Conservation (phyloP, 768 basidiomycete species). For the Leccinum rimulosum region DNA sequence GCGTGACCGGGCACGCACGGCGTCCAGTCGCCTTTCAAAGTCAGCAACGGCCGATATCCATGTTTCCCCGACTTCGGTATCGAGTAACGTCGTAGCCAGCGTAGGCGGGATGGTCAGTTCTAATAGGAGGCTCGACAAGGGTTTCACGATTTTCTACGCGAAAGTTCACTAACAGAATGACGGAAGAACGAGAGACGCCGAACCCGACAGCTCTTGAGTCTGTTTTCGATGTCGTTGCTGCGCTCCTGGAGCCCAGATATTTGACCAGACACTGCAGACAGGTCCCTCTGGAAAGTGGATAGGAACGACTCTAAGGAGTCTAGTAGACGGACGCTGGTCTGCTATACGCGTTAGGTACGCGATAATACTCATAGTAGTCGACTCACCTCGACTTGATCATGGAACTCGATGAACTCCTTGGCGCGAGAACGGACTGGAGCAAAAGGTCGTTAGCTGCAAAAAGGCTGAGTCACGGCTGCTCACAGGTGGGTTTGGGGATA, state of each 20-base stretch:
- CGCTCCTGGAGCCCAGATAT: slow-evolving; percentile 91
- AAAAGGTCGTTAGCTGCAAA: not conserved
- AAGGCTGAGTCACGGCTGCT: slow-evolving; percentile 1
- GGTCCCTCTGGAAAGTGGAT: slow-evolving; percentile 92
- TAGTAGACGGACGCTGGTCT: slow-evolving; percentile 86
- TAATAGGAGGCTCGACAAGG: slow-evolving; percentile 74
- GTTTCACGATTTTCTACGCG: slow-evolving; percentile 80
- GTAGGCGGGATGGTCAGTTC: slow-evolving; percentile 82
- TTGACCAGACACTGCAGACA: slow-evolving; percentile 93
- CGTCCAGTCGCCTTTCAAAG: slow-evolving; percentile 72
- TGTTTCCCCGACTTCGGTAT: slow-evolving; percentile 80
- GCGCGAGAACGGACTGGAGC: slow-evolving; percentile 39
- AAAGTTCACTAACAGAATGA: slow-evolving; percentile 3
- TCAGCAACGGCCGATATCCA: slow-evolving; percentile 85
- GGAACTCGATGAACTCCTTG: slow-evolving; percentile 80
- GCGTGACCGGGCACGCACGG: slow-evolving; percentile 67
- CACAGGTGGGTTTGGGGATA: slow-evolving; percentile 11
- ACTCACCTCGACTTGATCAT: slow-evolving; percentile 82
- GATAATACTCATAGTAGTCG: not conserved
- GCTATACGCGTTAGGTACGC: slow-evolving; percentile 7
- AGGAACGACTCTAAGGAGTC: slow-evolving; percentile 89
- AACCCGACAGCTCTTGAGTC: slow-evolving; percentile 82
- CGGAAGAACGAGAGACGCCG: slow-evolving; percentile 22
- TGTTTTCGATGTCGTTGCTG: slow-evolving; percentile 86
- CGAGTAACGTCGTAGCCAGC: slow-evolving; percentile 74